Evolutionary conservation across 768 basidiomycete species (phyloP).

Genomic region (Strobilomyces echinocephalus): DNA sequence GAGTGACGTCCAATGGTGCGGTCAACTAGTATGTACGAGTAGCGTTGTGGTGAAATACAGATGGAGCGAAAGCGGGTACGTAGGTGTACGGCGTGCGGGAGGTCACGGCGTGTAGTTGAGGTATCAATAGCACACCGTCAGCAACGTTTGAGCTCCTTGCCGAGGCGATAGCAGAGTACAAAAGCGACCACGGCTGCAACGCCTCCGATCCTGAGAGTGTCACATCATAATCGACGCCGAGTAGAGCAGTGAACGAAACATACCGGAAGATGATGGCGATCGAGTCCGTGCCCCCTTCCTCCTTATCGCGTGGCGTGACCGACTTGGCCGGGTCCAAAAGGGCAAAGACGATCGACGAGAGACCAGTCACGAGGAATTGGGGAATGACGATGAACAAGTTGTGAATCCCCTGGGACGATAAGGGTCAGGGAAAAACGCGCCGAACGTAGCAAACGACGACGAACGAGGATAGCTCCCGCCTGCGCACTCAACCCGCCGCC

Average conservation of each 20-base stretch:
- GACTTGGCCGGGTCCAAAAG: slow-evolving; percentile 67
- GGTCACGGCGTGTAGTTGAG: background rate
- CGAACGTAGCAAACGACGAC: slow-evolving; percentile 23
- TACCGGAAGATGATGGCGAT: slow-evolving; percentile 78
- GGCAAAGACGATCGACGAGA: slow-evolving; percentile 83
- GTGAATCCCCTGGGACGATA: slow-evolving; percentile 71
- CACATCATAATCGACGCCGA: background rate
- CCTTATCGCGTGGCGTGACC: slow-evolving; percentile 21
- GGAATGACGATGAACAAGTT: slow-evolving; percentile 93
- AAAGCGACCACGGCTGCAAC: slow-evolving; percentile 51
- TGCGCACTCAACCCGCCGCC: slow-evolving; percentile 58
- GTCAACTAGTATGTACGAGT: background rate
- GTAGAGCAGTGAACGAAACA: background rate
- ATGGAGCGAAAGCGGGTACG: background rate
- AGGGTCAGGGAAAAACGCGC: background rate
- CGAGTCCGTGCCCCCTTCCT: slow-evolving; percentile 30
- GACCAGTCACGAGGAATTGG: slow-evolving; percentile 86
- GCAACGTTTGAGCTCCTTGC: slow-evolving; percentile 44
- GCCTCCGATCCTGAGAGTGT: slow-evolving; percentile 47
- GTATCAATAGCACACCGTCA: background rate
- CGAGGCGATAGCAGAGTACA: slow-evolving; percentile 49
- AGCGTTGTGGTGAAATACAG: background rate
- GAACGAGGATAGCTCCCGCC: slow-evolving; percentile 81
- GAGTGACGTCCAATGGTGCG: background rate
- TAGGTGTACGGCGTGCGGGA: background rate